phyloP scores from a whole-genome alignment of 768 basidiomycete genomes.

The Lactifluus volemus region DNA sequence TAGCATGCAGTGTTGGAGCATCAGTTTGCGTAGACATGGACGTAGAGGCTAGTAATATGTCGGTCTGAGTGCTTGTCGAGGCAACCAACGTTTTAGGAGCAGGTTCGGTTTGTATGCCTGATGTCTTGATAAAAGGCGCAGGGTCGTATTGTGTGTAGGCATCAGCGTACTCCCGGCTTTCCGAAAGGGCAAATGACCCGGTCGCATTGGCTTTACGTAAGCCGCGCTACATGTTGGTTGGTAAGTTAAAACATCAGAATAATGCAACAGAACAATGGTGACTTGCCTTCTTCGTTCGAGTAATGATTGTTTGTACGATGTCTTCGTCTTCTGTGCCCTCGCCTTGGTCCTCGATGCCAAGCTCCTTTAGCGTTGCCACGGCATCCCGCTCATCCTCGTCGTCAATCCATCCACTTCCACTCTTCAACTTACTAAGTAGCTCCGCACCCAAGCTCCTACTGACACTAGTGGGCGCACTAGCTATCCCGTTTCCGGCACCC shows the following conservation, averaged over 20 bases:
- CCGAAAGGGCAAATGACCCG: slow-evolving; percentile 41
- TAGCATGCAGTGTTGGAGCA: slow-evolving; percentile 23
- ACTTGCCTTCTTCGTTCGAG: slow-evolving; percentile 64
- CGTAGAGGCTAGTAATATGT: slow-evolving; percentile 13
- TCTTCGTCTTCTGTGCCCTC: slow-evolving; percentile 59
- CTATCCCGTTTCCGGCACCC: slow-evolving; percentile 33
- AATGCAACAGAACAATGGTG: background rate
- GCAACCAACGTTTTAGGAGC: slow-evolving; percentile 39
- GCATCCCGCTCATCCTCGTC: slow-evolving; percentile 31
- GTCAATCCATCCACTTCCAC: slow-evolving; percentile 30
- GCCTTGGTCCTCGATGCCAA: slow-evolving; percentile 37
- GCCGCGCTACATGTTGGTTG: slow-evolving; percentile 27
- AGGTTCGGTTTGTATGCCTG: slow-evolving; percentile 54
- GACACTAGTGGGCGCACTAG: slow-evolving; percentile 47
- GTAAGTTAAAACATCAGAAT: background rate
- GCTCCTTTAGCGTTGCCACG: slow-evolving; percentile 26
- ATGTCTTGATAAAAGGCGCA: slow-evolving; percentile 38
- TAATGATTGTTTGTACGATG: slow-evolving; percentile 83
- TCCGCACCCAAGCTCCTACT: slow-evolving; percentile 75
- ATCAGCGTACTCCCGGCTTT: slow-evolving; percentile 70
- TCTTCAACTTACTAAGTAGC: slow-evolving; percentile 53
- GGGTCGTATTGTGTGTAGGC: slow-evolving; percentile 63
- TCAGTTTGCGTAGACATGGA: slow-evolving; percentile 24
- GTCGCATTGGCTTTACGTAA: slow-evolving; percentile 47
- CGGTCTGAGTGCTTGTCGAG: slow-evolving; percentile 46